Evolutionary conservation across 1,284 basidiomycete genomes (phyloP), one percentile per base, ranked within the genome.

Genomic region (Porodaedalea pini): DNA sequence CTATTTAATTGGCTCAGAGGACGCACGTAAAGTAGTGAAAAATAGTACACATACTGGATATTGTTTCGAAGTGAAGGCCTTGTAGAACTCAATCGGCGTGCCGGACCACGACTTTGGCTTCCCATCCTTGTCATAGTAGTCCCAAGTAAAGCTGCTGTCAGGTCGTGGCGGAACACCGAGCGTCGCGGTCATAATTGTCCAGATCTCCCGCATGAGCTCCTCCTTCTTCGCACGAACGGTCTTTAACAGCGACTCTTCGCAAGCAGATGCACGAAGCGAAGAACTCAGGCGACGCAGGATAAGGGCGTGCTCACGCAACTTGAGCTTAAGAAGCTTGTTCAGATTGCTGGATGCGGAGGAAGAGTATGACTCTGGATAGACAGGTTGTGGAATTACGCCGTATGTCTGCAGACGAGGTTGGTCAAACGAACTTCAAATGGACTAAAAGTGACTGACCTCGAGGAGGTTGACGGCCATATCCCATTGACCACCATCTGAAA

Each of bases 381-480:
- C 64, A 0, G 80, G 61, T 69, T 93, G 89, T 0, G 93, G 93
- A 39, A 96, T 82, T 45, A 93, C 75, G 50, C 94, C 94, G 67
- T 95, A 96, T 53, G 80, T 87, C 76, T 83, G 60, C 49, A 49
- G 11, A 32, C 47, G 13, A 25, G 50, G 17, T 32, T 50, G 29
- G 34, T 34, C 17, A 8, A n/a, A 27, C 41, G 13, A 23, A 6
- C 21, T 37, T 11, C 21, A 13, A 41, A 44, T 15, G 43, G 50
- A 40, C 4, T 51, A 25, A 34, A 47, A 11, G 32, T 15, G 25
- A 15, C 70, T 21, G 55, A 81, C 81, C 76, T 83, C 80, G 25
- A 96, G 75, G 29, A 97, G 72, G 70, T 96, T 96, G 64, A 93
- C 88, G 0, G 84, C 87, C 94, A 97, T 98, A 69, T 97, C 94